These are phyloP conservation scores for Arxiozyma telluris DNA, from an alignment of 1,139 yeast species.

Conservation along the genomic window DNA sequence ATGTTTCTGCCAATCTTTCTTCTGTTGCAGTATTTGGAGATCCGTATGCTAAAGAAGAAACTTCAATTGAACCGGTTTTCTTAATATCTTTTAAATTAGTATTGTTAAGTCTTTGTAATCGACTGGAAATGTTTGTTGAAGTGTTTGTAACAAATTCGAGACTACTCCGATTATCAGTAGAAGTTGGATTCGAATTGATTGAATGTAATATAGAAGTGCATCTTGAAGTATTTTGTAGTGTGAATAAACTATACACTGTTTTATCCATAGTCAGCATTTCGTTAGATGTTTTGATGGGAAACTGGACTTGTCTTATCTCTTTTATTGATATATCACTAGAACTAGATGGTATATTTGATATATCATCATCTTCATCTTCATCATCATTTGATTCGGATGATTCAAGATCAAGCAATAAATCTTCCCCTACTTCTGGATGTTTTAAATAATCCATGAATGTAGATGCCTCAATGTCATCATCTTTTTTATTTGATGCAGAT, in stretches of 20 bases:
- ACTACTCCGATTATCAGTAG: neutral
- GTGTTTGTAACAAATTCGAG: neutral
- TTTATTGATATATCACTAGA: neutral
- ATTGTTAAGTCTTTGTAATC: neutral
- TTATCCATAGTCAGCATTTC: neutral
- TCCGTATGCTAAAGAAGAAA: neutral
- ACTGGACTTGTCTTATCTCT: neutral
- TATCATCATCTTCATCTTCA: conserved; percentile 5
- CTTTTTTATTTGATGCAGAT: neutral
- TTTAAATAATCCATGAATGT: neutral
- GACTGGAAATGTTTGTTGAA: neutral
- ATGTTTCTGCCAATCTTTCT: neutral
- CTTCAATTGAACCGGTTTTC: neutral
- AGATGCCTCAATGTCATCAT: neutral
- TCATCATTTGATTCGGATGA: conserved; percentile 8
- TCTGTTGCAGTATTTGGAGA: neutral
- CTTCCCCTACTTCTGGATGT: neutral
- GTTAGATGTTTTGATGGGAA: neutral
- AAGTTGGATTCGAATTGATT: neutral
- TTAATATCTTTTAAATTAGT: neutral
- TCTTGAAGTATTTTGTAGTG: neutral
- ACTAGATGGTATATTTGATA: conserved; percentile 7
- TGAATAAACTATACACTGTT: neutral
- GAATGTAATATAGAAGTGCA: neutral
- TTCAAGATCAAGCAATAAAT: neutral